Base-by-base conservation (phyloP, 2,329 filamentous ascomycete species). In the Lomentospora prolificans region DNA sequence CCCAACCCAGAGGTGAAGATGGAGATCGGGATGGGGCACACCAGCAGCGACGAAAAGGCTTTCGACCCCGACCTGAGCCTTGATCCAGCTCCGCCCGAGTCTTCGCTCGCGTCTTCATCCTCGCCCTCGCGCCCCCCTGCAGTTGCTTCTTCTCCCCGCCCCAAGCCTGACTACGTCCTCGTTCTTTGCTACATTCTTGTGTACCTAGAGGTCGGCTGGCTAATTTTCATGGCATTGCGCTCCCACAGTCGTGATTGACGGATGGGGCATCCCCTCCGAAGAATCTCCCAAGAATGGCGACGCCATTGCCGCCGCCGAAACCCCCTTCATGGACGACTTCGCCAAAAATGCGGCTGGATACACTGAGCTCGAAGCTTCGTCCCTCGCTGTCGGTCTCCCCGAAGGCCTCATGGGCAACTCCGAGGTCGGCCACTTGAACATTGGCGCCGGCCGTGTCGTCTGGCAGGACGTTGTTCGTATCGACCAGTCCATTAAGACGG, bases 321-420 rank as follows among this genome's bases (percentile, higher is more conserved):
- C 94, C 57, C 94, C 94, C 50, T 83, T 87, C 70, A 99, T 99
- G 94, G 92, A 96, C 72, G 84, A 82, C 59, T 91, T 99, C 70
- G 88, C 86, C 67, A 84, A 87, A 71, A 87, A 85, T 61, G 76
- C 85, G 30, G 85, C 92, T 65, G 91, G 91, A 59, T 99, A 86
- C 75, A 90, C 89, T 61, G 85, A 95, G 75, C 86, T 99, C 60
- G 94, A 99, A 65, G 94, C 94, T 57, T 97, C 94, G 2, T 97
- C 94, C 46, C 82, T 96, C 58, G 94, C 94, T 50, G 94, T 99
- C 61, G 94, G 94, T 62, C 82, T 99, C 55, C 94, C 94, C 19
- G 91, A 99, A 70, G 94, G 94, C 58, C 79, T 99, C 62, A 99
- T 99, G 94, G 94, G 94, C 62, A 99, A 99, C 79, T 95, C 89